A percentile compares a stretch with the other conserved stretches of the same genome.
Evolutionary conservation across 1,284 basidiomycete species (phyloP).

Genomic region (Microbotryum saponariae): DNA sequence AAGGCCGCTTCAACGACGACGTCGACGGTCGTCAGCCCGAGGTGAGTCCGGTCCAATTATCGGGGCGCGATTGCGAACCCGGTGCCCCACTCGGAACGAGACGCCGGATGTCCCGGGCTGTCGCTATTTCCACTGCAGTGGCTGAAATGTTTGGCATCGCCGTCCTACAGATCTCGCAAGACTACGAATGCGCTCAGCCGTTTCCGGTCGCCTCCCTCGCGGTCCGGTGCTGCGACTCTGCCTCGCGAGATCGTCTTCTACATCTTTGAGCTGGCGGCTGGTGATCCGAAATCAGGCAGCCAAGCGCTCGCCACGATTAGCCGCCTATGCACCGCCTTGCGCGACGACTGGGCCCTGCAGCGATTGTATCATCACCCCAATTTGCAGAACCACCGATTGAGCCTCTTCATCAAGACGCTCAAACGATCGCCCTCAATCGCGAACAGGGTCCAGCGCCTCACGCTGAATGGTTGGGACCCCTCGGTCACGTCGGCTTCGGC

Average conservation of each 20-base stretch:
- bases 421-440: slow-evolving; percentile 5
- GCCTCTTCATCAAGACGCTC: slow-evolving; percentile 10
- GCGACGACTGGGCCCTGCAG: slow-evolving; percentile 7
- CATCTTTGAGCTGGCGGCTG: slow-evolving; percentile 9
- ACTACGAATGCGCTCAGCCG: no score
- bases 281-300: neutral
- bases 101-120: no score
- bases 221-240: neutral
- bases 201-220: no score
- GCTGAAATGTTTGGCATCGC: no score
- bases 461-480: slow-evolving; percentile 2
- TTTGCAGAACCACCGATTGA: neutral
- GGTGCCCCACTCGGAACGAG: no score
- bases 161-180: no score
- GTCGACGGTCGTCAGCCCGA: no score
- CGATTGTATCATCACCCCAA: slow-evolving; percentile 8
- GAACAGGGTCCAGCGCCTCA: neutral
- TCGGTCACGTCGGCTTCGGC: neutral
- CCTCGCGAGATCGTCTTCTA: slow-evolving; percentile 16
- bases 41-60: no score
- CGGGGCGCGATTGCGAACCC: no score
- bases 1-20: no score
- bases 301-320: neutral
- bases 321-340: slow-evolving; percentile 6
- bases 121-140: no score